phyloP scores from a whole-genome alignment of 208 protist genomes.

The Phytomonas sp. region DNA sequence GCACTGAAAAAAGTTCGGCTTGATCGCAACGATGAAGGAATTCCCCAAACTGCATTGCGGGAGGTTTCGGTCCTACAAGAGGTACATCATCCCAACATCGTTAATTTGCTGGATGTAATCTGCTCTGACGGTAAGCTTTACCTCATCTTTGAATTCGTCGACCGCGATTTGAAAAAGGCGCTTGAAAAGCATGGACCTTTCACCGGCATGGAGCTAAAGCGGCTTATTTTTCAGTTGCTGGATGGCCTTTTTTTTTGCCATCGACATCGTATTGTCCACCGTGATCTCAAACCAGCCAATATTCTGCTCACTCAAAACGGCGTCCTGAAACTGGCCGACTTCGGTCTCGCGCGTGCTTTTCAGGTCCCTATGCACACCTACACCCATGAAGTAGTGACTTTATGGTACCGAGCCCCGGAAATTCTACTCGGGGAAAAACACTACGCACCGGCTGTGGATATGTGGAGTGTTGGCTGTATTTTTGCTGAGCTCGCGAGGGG shows the following conservation, averaged over 20 bases:
- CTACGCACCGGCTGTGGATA: slow-evolving; percentile 99
- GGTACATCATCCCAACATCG: slow-evolving; percentile 96
- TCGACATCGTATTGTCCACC: slow-evolving; percentile 89
- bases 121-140: slow-evolving; percentile 86
- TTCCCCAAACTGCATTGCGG: slow-evolving; percentile 95
- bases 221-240: slow-evolving; percentile 86
- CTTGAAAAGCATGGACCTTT: slow-evolving; percentile 86
- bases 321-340: slow-evolving; percentile 91
- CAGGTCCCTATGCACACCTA: slow-evolving; percentile 98
- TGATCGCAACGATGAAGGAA: slow-evolving; percentile 96
- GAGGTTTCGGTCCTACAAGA: slow-evolving; percentile 98
- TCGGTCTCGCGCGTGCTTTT: slow-evolving; percentile 97
- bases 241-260: slow-evolving; percentile 91
- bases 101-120: slow-evolving; percentile 89
- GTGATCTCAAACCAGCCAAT: slow-evolving; percentile 96
- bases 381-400: slow-evolving; percentile 99
- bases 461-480: slow-evolving; percentile 99
- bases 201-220: slow-evolving; percentile 70
- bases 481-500: slow-evolving; percentile 96
- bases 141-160: slow-evolving; percentile 88
- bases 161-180: slow-evolving; percentile 96
- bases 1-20: slow-evolving; percentile 97
- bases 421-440: slow-evolving; percentile 98
- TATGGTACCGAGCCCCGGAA: slow-evolving; percentile 99
- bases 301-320: slow-evolving; percentile 85